Base-by-base conservation (phyloP, 495 filamentous ascomycete genomes). In the Opeltia flavorubescens region DNA sequence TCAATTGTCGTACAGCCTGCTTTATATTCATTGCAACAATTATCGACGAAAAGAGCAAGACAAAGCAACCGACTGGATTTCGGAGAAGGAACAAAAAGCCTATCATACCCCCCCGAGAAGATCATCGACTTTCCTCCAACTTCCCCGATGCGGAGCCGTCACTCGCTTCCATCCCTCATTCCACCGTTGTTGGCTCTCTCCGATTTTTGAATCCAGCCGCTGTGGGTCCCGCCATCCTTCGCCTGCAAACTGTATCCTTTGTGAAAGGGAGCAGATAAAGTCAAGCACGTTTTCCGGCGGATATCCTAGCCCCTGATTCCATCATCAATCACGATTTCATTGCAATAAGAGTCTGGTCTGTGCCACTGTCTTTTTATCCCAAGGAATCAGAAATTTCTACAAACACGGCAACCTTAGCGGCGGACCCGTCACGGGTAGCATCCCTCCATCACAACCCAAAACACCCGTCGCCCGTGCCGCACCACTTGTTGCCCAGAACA, bases 391-490 rank as follows among this genome's bases (percentile, higher is more conserved):
- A 41, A 9, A 41, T 23, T 21, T 15, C 38, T 23, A 6, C 29
- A 41, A 41, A 25, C 12, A 41, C 38, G 38, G 38, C 38, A 41
- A 21, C 21, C 18, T 17, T 21, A 41, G 38, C 18, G 15, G 8
- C 21, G 18, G 11, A 25, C 38, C 20, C n/a, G 34, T 18, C 34
- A 25, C 21, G 5, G 21, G 21, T 21, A 41, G 21, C n/a, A n/a
- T n/a, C n/a, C n/a, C n/a, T n/a, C 18, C 38, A 41, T 41, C 13
- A 12, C 38, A 41, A 41, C 25, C 38, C 38, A 13, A 41, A 41
- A 41, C 38, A 41, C 38, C 21, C 38, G 38, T 41, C 13, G 38
- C 21, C 38, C 38, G 38, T 41, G 38, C 38, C 38, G 38, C 38
- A 41, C 38, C 38, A 41, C 38, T 41, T 12, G 38, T 11, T 21